Percentiles rank a stretch among this genome's conserved stretches.
Conservation (phyloP, 2,329 filamentous ascomycete species). For the Trichoderma sp. region DNA sequence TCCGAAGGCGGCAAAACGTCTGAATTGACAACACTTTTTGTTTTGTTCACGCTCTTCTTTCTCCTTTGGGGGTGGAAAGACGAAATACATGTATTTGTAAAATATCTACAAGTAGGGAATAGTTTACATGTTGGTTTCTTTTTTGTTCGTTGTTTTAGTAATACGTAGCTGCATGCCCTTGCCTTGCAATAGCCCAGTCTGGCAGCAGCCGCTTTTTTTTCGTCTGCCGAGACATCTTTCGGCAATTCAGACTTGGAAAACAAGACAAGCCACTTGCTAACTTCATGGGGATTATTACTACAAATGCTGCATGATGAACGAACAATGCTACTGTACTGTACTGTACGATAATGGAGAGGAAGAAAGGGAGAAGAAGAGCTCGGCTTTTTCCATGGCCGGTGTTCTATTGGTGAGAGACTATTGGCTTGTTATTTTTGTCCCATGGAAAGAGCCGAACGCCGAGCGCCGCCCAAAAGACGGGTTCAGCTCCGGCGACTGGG, state of each 20-base stretch:
- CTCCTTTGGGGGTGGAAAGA: not conserved
- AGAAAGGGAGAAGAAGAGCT: not conserved
- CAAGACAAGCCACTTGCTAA: not conserved
- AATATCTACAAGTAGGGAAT: conserved; percentile 11
- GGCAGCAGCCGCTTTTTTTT: too few species aligned
- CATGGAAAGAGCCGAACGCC: not conserved
- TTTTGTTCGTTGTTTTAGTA: not conserved
- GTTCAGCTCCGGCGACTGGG: not conserved
- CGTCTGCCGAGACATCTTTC: not conserved
- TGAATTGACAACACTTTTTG: not conserved
- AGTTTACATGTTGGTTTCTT: not conserved
- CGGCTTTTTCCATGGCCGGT: not conserved
- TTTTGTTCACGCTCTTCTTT: not conserved
- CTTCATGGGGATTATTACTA: not conserved
- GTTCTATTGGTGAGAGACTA: not conserved
- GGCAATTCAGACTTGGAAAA: not conserved
- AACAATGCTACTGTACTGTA: too few species aligned
- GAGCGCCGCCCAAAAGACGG: not conserved
- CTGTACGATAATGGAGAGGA: not conserved
- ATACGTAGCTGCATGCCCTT: too few species aligned
- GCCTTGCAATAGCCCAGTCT: too few species aligned
- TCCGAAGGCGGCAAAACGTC: conserved; percentile 3
- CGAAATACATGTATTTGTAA: not conserved
- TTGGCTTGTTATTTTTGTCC: not conserved
- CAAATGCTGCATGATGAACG: not conserved